Base-by-base conservation (phyloP, 1,139 yeast species). In the Zygoascus hellenicus region DNA sequence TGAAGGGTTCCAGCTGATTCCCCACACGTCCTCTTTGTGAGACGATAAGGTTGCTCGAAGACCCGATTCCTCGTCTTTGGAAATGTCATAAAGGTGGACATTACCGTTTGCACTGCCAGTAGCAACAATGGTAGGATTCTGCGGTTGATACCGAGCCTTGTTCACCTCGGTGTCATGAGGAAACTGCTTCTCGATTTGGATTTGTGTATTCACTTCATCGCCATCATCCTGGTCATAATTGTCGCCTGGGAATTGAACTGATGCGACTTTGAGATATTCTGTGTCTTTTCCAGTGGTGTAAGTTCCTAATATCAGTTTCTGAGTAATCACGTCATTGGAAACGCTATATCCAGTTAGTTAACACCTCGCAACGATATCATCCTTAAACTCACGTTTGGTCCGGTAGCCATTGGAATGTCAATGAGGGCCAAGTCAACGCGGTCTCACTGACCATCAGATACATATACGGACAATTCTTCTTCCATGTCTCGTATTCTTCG, bases 401-500 rank as follows among this genome's bases (percentile, higher is more conserved):
- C 54, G 52, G 71, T 54, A 67, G 56, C 71, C 71, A 67, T 51
- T 67, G 67, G 36, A 47, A 71, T 63, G 60, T 63, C 45, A 67
- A 53, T 2, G 71, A 62, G 10, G 88, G 86, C 66, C 74, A 74
- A 38, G 76, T 75, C 42, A 79, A 67, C 16, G 85, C 79, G 54
- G 77, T 73, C 42, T 92, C 78, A 54, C 84, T 78, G 56, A 85
- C 77, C 56, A 85, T 71, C 63, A 84, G 83, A 67, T 89, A 89
- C 52, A 89, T 71, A 55, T 86, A 72, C n/a, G 96, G 96, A 11
- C 87, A 86, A 3, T 94, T 80, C 60, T 88, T 87, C 64, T 88
- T 88, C 97, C 97, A 89, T 48, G 88, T 83, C 63, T 88, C 87
- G 71, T 81, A 87, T 66, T 89, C 96, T 39, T 57, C 55, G 31